Conservation (phyloP, 164 flowering plant genomes). For the Vitis amurensis region DNA sequence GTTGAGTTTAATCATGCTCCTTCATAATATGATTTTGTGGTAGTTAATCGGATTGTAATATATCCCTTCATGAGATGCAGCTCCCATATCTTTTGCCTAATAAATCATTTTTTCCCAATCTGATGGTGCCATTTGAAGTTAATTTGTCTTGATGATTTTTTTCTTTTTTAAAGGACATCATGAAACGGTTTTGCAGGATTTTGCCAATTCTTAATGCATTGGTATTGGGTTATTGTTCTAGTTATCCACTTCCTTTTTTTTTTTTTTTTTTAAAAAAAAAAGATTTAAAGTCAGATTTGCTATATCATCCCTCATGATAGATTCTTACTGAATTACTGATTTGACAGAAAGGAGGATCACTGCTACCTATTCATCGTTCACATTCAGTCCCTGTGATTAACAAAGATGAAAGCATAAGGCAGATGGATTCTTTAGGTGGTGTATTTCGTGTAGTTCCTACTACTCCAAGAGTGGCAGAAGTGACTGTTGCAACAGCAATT, state of each 20-base stretch:
- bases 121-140: not conserved
- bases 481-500: conserved; percentile 11
- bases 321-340: conserved; percentile 17
- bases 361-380: conserved; percentile 54
- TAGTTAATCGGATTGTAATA: not conserved
- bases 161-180: too few species aligned
- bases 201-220: too few species aligned
- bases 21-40: not conserved
- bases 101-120: not conserved
- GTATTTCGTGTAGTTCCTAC: conserved; percentile 52
- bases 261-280: not conserved
- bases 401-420: conserved; percentile 49
- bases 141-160: too few species aligned
- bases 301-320: not conserved
- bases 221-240: not conserved
- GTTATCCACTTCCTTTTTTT: not conserved
- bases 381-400: conserved; percentile 61
- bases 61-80: not conserved
- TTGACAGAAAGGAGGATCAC: conserved; percentile 47
- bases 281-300: too few species aligned
- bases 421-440: conserved; percentile 35
- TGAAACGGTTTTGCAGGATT: too few species aligned
- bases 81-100: not conserved
- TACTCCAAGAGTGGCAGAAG: conserved; percentile 37
- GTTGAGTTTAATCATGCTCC: not conserved